Evolutionary conservation across 805 yeast species (phyloP).

Genomic region (Lipomyces starkeyi): DNA sequence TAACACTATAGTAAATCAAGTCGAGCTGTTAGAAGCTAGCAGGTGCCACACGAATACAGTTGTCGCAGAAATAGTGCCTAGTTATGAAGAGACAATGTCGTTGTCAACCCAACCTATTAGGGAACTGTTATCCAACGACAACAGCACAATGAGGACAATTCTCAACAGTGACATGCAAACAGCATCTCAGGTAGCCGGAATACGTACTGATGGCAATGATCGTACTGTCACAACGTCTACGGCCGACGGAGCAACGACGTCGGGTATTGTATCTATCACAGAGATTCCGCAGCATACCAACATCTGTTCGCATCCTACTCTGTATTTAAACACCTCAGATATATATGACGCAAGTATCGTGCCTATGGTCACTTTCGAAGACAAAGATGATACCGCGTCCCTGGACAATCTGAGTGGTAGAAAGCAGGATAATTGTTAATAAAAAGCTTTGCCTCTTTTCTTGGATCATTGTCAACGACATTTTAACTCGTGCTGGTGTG

Average conservation of each 20-base stretch:
- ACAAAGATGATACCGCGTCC: not conserved
- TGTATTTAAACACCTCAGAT: conserved; percentile 7
- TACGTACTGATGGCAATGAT: not conserved
- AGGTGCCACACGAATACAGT: conserved; percentile 4
- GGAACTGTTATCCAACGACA: conserved; percentile 4
- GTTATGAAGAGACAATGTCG: conserved; percentile 26
- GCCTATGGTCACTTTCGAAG: conserved; percentile 5
- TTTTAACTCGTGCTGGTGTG: not conserved
- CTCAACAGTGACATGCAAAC: not conserved
- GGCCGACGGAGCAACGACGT: not conserved
- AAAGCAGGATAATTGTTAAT: not conserved
- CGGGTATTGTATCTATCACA: not conserved
- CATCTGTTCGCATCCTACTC: not conserved
- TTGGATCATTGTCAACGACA: not conserved
- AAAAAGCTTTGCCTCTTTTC: not conserved
- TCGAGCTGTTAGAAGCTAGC: not conserved
- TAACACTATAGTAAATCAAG: not conserved
- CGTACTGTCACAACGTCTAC: not conserved
- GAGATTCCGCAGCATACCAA: not conserved
- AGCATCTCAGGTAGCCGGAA: not conserved
- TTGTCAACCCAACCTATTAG: conserved; percentile 11
- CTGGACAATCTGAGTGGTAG: not conserved
- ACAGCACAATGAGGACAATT: not conserved
- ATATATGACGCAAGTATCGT: not conserved
- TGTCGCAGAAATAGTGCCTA: conserved; percentile 30